phyloP scores from a whole-genome alignment of 495 filamentous ascomycete species.

The Parathielavia appendiculata region DNA sequence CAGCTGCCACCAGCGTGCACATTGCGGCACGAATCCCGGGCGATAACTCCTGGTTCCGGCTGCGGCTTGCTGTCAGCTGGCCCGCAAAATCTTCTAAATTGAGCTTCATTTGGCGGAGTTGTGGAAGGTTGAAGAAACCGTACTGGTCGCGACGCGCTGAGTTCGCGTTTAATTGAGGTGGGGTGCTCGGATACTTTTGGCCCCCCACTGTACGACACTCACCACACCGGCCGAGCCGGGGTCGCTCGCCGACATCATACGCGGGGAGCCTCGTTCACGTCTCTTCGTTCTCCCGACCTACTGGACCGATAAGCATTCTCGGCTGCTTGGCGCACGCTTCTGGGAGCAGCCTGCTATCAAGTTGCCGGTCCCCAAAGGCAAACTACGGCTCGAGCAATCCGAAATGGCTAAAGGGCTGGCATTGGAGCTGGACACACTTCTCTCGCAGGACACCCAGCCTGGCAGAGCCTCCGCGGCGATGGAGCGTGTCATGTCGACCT shows the following conservation, averaged over 20 bases:
- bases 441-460: neutral
- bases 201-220: neutral
- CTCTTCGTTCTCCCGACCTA: neutral
- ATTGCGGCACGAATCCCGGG: too few relatives aligned
- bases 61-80: too few relatives aligned
- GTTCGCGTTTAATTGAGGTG: too few relatives aligned
- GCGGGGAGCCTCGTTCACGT: neutral
- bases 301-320: neutral
- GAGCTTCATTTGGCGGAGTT: too few relatives aligned
- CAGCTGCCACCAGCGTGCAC: too few relatives aligned
- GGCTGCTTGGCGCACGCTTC: neutral
- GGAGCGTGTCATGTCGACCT: neutral
- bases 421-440: neutral
- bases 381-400: neutral
- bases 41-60: too few relatives aligned
- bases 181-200: too few relatives aligned
- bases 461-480: neutral
- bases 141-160: too few relatives aligned
- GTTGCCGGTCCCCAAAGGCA: neutral
- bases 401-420: neutral
- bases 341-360: neutral
- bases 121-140: too few relatives aligned
- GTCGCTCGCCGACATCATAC: neutral
- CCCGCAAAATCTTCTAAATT: too few relatives aligned
- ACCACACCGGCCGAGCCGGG: neutral